Evolutionary conservation across 805 yeast genomes (phyloP), one percentile per base, ranked within the genome.

Genomic region (Hanseniaspora lindneri): DNA sequence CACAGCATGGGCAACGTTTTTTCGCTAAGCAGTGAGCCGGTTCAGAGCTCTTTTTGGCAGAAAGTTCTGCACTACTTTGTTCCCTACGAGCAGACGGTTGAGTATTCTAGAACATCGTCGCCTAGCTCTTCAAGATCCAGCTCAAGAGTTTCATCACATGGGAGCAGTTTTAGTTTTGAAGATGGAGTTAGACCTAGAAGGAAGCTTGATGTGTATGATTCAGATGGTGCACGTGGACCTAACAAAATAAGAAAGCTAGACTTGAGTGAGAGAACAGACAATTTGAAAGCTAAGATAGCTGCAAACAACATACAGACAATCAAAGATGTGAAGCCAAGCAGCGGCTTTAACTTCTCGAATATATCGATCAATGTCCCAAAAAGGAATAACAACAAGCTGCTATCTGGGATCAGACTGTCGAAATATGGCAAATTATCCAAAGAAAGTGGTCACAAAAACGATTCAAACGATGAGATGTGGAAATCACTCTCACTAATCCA

Each of bases 51-150:
- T 2, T 17, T 44, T n/a, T 24, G 37, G 20, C 37, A 39, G 3
- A 44, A 17, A 27, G 24, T 37, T 9, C 11, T 36, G 7, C 37
- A 44, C 17, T 44, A 44, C 19, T 28, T 44, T 8, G 30, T 44
- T 4, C 48, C 48, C 3, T 39, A 44, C 13, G 34, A 32, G 14
- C 35, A 44, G 19, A 44, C 39, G 16, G 30, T 36, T 39, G 42
- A 39, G 20, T 24, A 24, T 8, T 39, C 42, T 14, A 42, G 39
- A 33, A 25, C 46, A 1, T 41, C 46, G 5, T 23, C 46, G n/a
- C 37, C 46, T 25, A 27, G 24, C 1, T 44, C 48, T 6, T 44
- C 48, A 4, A 33, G 47, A 14, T 42, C 47, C 24, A 42, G 23
- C 19, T 23, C 47, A 17, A 33, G 47, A 42, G 23, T 20, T 24